phyloP scores from a whole-genome alignment of 176 grass and related monocot genomes.

The Musa acuminata region DNA sequence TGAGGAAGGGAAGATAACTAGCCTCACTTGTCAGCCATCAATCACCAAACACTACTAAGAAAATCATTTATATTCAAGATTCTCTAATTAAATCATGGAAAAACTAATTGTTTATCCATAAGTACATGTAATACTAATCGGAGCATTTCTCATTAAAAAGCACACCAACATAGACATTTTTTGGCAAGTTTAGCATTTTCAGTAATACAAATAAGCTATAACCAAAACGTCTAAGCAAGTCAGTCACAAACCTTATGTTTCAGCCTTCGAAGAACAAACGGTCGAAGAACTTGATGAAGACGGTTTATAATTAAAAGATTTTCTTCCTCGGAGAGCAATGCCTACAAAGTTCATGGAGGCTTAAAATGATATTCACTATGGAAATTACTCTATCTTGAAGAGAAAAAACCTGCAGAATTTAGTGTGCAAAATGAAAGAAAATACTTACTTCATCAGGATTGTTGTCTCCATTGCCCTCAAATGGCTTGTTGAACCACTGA shows the following conservation, averaged over 20 bases:
- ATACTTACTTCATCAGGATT: slow-evolving; percentile 69
- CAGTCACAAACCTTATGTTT: slow-evolving; percentile 81
- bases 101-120: not conserved
- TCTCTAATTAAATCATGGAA: no score
- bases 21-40: no score
- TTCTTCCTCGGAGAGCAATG: slow-evolving; percentile 98
- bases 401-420: not conserved
- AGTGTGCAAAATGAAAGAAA: not conserved
- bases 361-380: slow-evolving; percentile 9
- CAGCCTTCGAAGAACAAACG: slow-evolving; percentile 93
- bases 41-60: no score
- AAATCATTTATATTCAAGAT: no score
- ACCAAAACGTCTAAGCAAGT: not conserved
- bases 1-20: no score
- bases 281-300: slow-evolving; percentile 99
- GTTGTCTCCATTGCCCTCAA: slow-evolving; percentile 77
- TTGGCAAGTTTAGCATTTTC: not conserved
- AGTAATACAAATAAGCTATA: not conserved
- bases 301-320: slow-evolving; percentile 99
- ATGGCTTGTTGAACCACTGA: slow-evolving; percentile 99
- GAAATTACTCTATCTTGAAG: slow-evolving; percentile 20
- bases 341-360: slow-evolving; percentile 35
- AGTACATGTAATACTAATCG: no score
- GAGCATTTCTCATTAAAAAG: not conserved
- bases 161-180: not conserved